Evolutionary conservation across 148 eudicot genomes (phyloP), one percentile per base, ranked within the genome.

Genomic region (Fallopia convolvulus): DNA sequence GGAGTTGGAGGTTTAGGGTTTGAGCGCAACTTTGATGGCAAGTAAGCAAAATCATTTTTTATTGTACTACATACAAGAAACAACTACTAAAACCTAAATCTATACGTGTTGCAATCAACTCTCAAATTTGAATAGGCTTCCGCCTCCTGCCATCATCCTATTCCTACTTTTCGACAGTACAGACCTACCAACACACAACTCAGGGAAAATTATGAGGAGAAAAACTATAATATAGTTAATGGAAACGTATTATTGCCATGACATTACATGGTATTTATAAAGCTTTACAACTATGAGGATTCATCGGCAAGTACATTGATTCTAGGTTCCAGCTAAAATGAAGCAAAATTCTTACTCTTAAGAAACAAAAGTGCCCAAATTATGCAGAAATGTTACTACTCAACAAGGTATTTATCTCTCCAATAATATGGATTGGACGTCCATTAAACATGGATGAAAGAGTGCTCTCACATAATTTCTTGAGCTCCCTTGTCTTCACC

Each of bases 361-460:
- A 14, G 17, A 68, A 68, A 36, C 4, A 8, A 40, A 7, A 32
- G 4, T 2, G 26, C 23, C 10, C 18, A 4, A 71, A n/a, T 72
- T 77, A 87, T 14, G 79, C 78, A 48, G 80, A 33, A 17, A 79
- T 76, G 78, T 88, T 84, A 63, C 84, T 84, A 56, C 84, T 88
- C 80, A 89, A 74, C 77, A 93, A 77, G 77, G 92, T 78, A 75
- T 91, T 90, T 46, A 91, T 93, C 84, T 93, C 94, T 82, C 94
- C 92, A 40, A 92, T 89, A 48, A 94, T 93, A 78, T 94, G 83
- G 70, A 92, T 97, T 39, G 97, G 97, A 79, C 99, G 87, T 78
- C 96, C 97, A 75, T 94, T 92, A 73, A 94, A 94, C 90, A 92
- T 86, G 55, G 89, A 76, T 23, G 99, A 94, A 60, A 94, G 90